A percentile compares a stretch with the other conserved stretches of the same genome.
These are phyloP conservation scores for Xylariaceae sp. DNA, from an alignment of 2,329 filamentous ascomycete species.

Conservation along the genomic window DNA sequence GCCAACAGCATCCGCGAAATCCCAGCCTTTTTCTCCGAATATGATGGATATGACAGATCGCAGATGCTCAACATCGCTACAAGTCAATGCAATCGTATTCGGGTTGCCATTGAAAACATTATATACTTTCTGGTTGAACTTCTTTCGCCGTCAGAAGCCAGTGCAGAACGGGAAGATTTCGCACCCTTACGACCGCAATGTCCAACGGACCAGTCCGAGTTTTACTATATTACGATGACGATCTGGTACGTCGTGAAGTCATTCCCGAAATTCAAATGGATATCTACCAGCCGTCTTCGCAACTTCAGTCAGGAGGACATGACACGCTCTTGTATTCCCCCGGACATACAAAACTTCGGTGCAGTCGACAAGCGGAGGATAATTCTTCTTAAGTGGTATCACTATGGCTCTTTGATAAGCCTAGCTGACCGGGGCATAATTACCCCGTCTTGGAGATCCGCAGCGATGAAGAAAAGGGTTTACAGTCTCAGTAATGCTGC, in stretches of 20 bases:
- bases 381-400: conserved; percentile 25
- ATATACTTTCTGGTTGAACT: conserved; percentile 14
- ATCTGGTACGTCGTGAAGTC: conserved; percentile 25
- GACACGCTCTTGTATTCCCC: conserved; percentile 3
- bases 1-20: background rate
- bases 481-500: conserved; percentile 2
- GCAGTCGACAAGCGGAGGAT: conserved; percentile 17
- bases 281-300: background rate
- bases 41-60: background rate
- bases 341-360: conserved; percentile 8
- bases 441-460: background rate
- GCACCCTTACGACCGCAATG: background rate
- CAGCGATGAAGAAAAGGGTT: conserved; percentile 5
- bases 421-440: background rate
- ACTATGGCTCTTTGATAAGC: conserved; percentile 21
- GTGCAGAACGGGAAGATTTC: too few species aligned
- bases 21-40: background rate
- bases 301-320: conserved; percentile 1
- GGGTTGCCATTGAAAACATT: conserved; percentile 8
- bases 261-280: conserved; percentile 6
- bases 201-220: conserved; percentile 12
- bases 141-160: conserved; percentile 8
- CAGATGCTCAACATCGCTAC: conserved; percentile 4
- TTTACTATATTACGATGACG: conserved; percentile 27
- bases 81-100: conserved; percentile 12